phyloP scores from a whole-genome alignment of 1,284 basidiomycete species.

The Cystobasidiaceae sp. region DNA sequence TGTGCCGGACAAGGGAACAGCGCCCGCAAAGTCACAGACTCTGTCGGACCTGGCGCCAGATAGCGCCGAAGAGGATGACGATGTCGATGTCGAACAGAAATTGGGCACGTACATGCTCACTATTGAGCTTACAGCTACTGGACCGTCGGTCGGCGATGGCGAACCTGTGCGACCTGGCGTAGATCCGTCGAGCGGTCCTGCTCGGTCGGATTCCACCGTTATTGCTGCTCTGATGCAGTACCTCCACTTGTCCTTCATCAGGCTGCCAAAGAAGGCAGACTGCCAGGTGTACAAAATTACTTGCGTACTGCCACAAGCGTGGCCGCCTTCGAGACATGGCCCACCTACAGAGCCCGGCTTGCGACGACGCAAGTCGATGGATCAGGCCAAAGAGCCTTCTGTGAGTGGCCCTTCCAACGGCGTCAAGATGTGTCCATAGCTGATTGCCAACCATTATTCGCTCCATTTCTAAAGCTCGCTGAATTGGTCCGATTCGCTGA shows the following conservation, averaged over 20 bases:
- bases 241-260: slow-evolving; percentile 20
- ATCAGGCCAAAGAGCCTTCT: slow-evolving; percentile 37
- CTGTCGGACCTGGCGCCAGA: slow-evolving; percentile 5
- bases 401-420: slow-evolving; percentile 3
- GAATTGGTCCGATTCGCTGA: slow-evolving; percentile 74
- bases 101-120: slow-evolving; percentile 25
- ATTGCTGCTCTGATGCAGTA: slow-evolving; percentile 2
- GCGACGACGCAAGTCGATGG: background rate
- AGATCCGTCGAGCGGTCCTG: no score
- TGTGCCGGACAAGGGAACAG: slow-evolving; percentile 1
- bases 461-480: slow-evolving; percentile 45
- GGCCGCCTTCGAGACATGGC: slow-evolving; percentile 45
- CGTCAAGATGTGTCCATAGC: slow-evolving; percentile 41
- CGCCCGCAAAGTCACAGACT: background rate
- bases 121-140: slow-evolving; percentile 17
- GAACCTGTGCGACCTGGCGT: no score
- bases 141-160: no score
- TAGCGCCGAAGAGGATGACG: slow-evolving; percentile 18
- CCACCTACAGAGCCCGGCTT: slow-evolving; percentile 45
- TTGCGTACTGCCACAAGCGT: slow-evolving; percentile 33
- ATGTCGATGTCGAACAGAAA: background rate
- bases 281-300: slow-evolving; percentile 47
- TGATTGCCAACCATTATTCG: slow-evolving; percentile 53
- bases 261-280: slow-evolving; percentile 1
- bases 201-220: background rate